Evolutionary conservation across 2,329 filamentous ascomycete genomes (phyloP), one percentile per base, ranked within the genome.

Genomic region (Dothistroma septosporum): DNA sequence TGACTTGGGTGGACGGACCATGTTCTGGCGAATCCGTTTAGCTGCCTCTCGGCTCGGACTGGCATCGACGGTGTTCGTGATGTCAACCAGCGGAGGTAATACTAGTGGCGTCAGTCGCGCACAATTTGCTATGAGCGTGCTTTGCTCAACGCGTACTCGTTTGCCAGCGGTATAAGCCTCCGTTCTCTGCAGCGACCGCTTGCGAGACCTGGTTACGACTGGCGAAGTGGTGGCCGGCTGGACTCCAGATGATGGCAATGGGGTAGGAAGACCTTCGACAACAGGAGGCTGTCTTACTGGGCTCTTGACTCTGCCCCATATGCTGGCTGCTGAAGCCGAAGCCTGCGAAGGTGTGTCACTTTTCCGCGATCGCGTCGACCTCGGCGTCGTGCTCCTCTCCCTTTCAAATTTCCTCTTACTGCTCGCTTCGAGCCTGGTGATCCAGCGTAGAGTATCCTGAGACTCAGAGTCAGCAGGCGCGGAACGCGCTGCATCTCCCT

Each of bases 401-500:
- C 66, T 64, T n/a, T 73, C 69, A 46, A 70, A 60, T 52, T 69
- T 73, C 44, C 61, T 68, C 47, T 66, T 69, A 55, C 70, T 67
- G 46, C 64, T 70, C 9, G 46, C 72, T 63, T 87, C 82, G n/a
- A 91, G 73, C 53, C 79, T 83, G 9, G 80, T 78, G 28, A 86
- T 80, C 87, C 87, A 90, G 10, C 79, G 71, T 0, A 81, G 74
- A 60, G 85, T 82, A 66, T 90, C 85, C 60, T 87, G 81, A 28
- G 79, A 83, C 59, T 87, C 80, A 7, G 84, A 82, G 14, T 82
- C 74, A 0, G 74, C 73, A 0, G 82, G 78, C 2, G 77, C 71
- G 35, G 78, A 79, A 19, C 77, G 80, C 19, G 87, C 85, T 32
- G 83, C 77, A 32, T 79, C 73, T 0, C 89, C 91, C 70, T 90